phyloP scores from a whole-genome alignment of 768 basidiomycete species.

The Cystofilobasidium ferigula region DNA sequence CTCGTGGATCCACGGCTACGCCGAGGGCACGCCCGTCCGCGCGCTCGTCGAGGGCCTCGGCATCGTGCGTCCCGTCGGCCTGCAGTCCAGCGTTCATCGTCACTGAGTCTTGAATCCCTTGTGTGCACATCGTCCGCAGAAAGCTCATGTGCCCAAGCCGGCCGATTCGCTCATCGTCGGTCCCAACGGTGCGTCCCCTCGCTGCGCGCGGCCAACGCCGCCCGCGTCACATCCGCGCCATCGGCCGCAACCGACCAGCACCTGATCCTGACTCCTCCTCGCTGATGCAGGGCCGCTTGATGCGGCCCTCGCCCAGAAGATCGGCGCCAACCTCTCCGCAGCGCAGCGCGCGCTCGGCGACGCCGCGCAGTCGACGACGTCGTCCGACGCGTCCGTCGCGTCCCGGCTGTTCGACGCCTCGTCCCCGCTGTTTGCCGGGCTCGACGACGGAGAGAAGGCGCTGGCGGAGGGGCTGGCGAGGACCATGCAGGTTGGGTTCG shows the following conservation, averaged over 20 bases:
- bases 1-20: conserved; percentile 23
- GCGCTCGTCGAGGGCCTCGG: conserved; percentile 18
- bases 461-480: conserved; percentile 17
- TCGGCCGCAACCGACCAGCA: not conserved
- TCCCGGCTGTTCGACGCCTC: conserved; percentile 1
- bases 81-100: not conserved
- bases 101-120: not conserved
- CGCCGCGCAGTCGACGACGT: not conserved
- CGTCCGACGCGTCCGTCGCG: conserved; percentile 12
- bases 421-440: conserved; percentile 9
- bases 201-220: not conserved
- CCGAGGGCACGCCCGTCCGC: conserved; percentile 19
- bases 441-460: conserved; percentile 2
- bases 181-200: conserved; percentile 3
- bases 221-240: not conserved
- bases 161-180: conserved; percentile 17
- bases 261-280: too few relatives aligned
- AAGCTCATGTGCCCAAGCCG: conserved; percentile 18
- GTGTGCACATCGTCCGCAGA: not conserved
- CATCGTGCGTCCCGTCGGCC: conserved; percentile 2
- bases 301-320: not conserved
- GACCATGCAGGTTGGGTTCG: conserved; percentile 25
- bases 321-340: conserved; percentile 14
- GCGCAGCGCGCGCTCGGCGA: not conserved
- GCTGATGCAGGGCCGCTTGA: not conserved